These are phyloP conservation scores for Tripidium arundinaceum DNA, from an alignment of 202 grass and related monocot species.

Conservation along the genomic window DNA sequence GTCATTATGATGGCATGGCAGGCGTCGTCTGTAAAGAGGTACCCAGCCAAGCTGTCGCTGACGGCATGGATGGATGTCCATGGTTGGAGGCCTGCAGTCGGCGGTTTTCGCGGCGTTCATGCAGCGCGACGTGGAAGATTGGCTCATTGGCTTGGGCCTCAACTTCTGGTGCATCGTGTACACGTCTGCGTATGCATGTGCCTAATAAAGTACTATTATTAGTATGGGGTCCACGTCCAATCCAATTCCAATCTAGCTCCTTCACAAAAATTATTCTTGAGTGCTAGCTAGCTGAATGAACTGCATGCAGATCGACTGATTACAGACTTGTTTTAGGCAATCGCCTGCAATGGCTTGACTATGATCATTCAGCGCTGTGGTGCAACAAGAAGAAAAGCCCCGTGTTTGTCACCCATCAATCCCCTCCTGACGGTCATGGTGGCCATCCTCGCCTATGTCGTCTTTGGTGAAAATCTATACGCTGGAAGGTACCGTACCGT, in stretches of 20 bases:
- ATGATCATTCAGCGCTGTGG: conserved; percentile 73
- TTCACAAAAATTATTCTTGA: not conserved
- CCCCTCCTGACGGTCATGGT: conserved; percentile 71
- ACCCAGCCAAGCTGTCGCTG: conserved; percentile 80
- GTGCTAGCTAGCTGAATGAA: not conserved
- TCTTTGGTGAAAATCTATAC: conserved; percentile 68
- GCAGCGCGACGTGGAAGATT: conserved; percentile 40
- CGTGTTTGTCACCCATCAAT: conserved; percentile 84
- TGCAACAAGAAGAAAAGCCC: conserved; percentile 68
- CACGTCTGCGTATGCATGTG: too few species aligned
- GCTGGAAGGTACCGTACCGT: conserved; percentile 80
- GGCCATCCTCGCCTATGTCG: conserved; percentile 49
- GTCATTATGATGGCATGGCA: too few species aligned
- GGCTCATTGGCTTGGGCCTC: conserved; percentile 66
- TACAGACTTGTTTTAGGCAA: conserved; percentile 8
- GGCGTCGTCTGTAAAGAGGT: conserved; percentile 66
- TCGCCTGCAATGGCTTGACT: conserved; percentile 60
- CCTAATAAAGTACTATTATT: too few species aligned
- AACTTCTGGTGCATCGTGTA: conserved; percentile 85
- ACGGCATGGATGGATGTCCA: conserved; percentile 74
- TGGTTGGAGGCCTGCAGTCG: conserved; percentile 68
- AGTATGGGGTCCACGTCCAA: too few species aligned
- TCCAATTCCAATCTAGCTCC: too few species aligned
- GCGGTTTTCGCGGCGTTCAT: conserved; percentile 46
- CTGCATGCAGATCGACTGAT: not conserved